A percentile compares a stretch with the other conserved stretches of the same genome.
phyloP scores from a whole-genome alignment of 768 basidiomycete species.

The Lactarius indigo region DNA sequence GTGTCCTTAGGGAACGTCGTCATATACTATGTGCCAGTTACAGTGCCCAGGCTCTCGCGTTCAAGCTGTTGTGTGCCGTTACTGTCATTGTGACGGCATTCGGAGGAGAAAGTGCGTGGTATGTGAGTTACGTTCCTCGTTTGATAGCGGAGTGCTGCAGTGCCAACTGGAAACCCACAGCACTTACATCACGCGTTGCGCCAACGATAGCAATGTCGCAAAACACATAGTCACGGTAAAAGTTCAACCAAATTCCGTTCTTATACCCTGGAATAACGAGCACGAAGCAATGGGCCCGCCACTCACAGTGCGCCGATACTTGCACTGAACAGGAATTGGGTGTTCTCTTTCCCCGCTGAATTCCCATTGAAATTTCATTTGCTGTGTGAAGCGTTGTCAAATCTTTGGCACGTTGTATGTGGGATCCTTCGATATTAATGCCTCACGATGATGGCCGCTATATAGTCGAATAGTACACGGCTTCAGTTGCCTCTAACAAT shows the following conservation, averaged over 20 bases:
- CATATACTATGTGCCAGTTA: not conserved
- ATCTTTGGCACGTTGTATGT: not conserved
- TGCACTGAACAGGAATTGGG: not conserved
- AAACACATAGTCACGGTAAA: no score
- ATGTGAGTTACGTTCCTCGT: no score
- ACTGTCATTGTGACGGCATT: not conserved
- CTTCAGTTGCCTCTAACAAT: not conserved
- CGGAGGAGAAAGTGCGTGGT: no score
- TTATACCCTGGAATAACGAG: not conserved
- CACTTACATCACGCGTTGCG: no score
- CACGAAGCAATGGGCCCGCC: not conserved
- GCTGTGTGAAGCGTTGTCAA: not conserved
- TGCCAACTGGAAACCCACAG: no score
- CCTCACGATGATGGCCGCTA: not conserved
- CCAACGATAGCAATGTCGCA: no score
- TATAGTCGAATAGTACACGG: not conserved
- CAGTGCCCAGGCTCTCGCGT: not conserved
- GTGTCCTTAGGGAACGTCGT: no score
- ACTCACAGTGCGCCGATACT: not conserved
- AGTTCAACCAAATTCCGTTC: no score
- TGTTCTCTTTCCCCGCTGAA: not conserved
- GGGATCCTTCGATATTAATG: not conserved
- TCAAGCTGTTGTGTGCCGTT: not conserved
- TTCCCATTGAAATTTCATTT: not conserved
- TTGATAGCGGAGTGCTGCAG: no score